Evolutionary conservation across 495 filamentous ascomycete genomes (phyloP), one percentile per base, ranked within the genome.

Genomic region (Cercophora newfieldiana): DNA sequence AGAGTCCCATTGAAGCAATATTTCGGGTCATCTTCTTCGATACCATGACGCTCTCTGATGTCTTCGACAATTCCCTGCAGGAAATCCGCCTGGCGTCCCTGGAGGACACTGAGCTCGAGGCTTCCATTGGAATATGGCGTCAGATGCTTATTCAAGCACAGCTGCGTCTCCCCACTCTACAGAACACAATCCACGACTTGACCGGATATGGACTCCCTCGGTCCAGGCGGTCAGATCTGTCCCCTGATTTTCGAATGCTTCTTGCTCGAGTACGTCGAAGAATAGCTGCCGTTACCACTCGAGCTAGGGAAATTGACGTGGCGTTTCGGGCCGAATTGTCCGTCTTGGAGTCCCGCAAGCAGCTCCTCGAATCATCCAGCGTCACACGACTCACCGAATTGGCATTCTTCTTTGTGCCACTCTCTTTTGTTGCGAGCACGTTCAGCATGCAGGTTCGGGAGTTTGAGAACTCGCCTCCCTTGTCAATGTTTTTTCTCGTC

Each of bases 381-480:
- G 28, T 58, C 26, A 18, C 55, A 3, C 28, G 26, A 30, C 55
- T 58, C 4, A 58, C 55, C 12, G 26, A 28, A 16, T 21, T 58
- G 55, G 55, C 55, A 8, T 58, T 58, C 28, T 10, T 28, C 1
- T 58, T 58, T 18, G 28, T 58, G 7, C 55, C 55, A 3, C 55
- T 58, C 25, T 29, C 55, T 21, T 58, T 58, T 18, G 55, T 58
- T 21, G 55, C 55, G 16, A 58, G 55, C 55, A 58, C 26, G 12
- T 58, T 58, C 28, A 58, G 55, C 55, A 58, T 58, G 55, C 55
- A 58, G 55, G 55, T 58, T 21, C 7, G 31, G 28, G 55, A 58
- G 28, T 28, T 58, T 14, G 12, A 58, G 18, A 18, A 14, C 2
- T 14, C 24, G 16, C 55, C 55, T 16, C 55, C 55, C 22, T 18